These are phyloP conservation scores for Mollisia scopiformis DNA, from an alignment of 2,329 filamentous ascomycete genomes.

Conservation along the genomic window DNA sequence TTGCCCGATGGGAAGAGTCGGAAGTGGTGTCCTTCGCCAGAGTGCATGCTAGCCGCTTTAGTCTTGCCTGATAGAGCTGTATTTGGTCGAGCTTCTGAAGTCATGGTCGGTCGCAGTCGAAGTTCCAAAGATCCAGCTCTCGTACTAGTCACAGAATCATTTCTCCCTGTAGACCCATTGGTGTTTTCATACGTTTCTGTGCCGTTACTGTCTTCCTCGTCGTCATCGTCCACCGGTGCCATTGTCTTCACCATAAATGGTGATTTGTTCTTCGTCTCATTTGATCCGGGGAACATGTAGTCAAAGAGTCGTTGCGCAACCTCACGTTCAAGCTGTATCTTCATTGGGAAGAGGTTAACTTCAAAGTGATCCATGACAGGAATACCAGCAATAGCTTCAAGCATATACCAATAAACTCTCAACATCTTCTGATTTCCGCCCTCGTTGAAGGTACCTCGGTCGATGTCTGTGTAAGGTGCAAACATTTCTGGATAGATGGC, in stretches of 20 bases:
- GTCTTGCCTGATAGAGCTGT: constrained; percentile 27
- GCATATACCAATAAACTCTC: constrained; percentile 95
- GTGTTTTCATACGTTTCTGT: constrained; percentile 26
- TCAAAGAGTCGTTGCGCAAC: constrained; percentile 93
- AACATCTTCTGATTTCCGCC: constrained; percentile 80
- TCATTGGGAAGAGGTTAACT: constrained; percentile 89
- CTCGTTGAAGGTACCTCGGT: constrained; percentile 54
- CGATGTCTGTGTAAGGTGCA: constrained; percentile 78
- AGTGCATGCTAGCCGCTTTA: constrained; percentile 31
- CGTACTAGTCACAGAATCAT: constrained; percentile 57
- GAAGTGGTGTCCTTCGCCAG: constrained; percentile 42
- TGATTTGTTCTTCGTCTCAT: constrained; percentile 56
- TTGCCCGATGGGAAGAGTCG: constrained; percentile 45
- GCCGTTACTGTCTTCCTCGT: constrained; percentile 37
- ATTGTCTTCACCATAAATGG: constrained; percentile 62
- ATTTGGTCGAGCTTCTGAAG: constrained; percentile 47
- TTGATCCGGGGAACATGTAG: constrained; percentile 92
- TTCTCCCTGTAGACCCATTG: constrained; percentile 40
- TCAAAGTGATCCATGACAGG: constrained; percentile 97
- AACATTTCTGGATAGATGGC: constrained; percentile 97
- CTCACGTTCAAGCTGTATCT: constrained; percentile 90
- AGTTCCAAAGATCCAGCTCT: constrained; percentile 78
- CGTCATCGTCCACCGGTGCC: constrained; percentile 40
- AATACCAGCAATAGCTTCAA: constrained; percentile 96
- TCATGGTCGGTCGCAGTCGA: constrained; percentile 81